Percentiles rank a stretch among this genome's conserved stretches.
Evolutionary conservation across 306 rosid genomes (phyloP).

Genomic region (Cyamopsis tetragonoloba): DNA sequence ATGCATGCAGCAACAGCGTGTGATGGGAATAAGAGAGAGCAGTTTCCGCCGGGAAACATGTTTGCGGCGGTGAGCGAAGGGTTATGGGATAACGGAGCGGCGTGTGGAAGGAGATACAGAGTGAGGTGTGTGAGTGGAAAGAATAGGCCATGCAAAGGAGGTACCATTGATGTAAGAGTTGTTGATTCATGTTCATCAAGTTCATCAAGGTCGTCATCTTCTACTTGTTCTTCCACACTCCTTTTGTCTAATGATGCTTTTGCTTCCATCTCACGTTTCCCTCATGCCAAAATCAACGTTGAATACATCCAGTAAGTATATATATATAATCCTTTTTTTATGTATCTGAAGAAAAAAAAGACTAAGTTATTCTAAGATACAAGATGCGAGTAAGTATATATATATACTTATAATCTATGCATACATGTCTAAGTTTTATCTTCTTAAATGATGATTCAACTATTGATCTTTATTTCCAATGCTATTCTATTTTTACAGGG

Average conservation of each 20-base stretch:
- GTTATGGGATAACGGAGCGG: constrained; percentile 76
- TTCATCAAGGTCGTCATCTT: no score
- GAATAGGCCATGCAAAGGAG: constrained; percentile 58
- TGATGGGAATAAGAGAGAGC: constrained; percentile 32
- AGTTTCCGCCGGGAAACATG: constrained; percentile 48
- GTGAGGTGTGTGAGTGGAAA: constrained; percentile 63
- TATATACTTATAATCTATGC: no score
- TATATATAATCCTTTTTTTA: no score
- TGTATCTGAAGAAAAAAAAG: no score
- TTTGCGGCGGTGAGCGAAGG: constrained; percentile 65
- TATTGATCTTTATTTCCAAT: no score
- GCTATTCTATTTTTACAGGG: no score
- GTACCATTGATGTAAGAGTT: constrained; percentile 50
- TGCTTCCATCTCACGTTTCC: constrained; percentile 44
- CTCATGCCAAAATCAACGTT: constrained; percentile 42
- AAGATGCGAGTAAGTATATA: no score
- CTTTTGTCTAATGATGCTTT: constrained; percentile 54
- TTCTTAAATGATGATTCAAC: no score
- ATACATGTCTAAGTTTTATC: no score
- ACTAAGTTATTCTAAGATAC: no score
- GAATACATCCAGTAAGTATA: constrained; percentile 53
- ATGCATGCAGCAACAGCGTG: constrained; percentile 52
- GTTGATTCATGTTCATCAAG: constrained; percentile 45
- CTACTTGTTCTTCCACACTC: constrained; percentile 50
- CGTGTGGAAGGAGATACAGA: constrained; percentile 72